Conservation (phyloP, 2,329 filamentous ascomycete genomes). For the Paradendryphiella salina region DNA sequence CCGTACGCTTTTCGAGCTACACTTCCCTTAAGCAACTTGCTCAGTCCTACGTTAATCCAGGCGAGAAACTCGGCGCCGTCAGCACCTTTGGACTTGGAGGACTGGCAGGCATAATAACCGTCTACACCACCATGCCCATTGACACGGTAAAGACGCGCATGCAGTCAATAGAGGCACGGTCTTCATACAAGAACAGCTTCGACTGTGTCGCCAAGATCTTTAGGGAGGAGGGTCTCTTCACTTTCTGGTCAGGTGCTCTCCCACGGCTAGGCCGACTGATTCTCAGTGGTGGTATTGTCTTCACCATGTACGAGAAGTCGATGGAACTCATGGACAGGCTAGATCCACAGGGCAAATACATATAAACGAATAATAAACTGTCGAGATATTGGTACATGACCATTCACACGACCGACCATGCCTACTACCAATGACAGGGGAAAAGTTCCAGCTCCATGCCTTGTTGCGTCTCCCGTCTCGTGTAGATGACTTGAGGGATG, state of each 20-base stretch:
- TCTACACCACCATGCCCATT: conserved; percentile 70
- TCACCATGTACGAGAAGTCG: conserved; percentile 96
- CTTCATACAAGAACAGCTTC: conserved; percentile 83
- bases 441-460: too few relatives aligned
- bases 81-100: conserved; percentile 92
- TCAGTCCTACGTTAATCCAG: conserved; percentile 87
- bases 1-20: conserved; percentile 87
- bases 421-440: too few relatives aligned
- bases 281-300: conserved; percentile 93
- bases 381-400: too few relatives aligned
- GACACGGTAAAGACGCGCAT: conserved; percentile 97
- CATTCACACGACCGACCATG: too few relatives aligned
- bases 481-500: too few relatives aligned
- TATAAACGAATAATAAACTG: conserved; percentile 52
- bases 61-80: conserved; percentile 86
- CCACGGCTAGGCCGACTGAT: conserved; percentile 83
- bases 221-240: conserved; percentile 83
- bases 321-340: conserved; percentile 81
- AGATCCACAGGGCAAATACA: conserved; percentile 82
- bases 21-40: conserved; percentile 88
- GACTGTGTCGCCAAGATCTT: conserved; percentile 82
- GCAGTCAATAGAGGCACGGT: conserved; percentile 88
- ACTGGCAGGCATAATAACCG: conserved; percentile 85
- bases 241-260: conserved; percentile 91
- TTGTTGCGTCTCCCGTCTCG: too few relatives aligned